phyloP scores from a whole-genome alignment of 257 asterid genomes.

The Nicotiana tomentosiformis region DNA sequence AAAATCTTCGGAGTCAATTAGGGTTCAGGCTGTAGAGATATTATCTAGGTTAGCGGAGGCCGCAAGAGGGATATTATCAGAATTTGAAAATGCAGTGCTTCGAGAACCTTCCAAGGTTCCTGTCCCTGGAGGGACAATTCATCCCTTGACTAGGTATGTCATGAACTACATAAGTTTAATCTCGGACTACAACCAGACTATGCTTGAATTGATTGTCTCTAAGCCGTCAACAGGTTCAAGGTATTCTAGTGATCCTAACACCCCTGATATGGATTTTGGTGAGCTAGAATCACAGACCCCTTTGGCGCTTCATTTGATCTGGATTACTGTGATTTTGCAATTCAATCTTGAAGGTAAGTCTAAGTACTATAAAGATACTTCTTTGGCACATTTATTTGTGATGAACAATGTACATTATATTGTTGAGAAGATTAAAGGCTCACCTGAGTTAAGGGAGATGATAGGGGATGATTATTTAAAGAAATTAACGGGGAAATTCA shows the following conservation, averaged over 20 bases:
- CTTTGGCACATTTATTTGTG: slow-evolving; percentile 79
- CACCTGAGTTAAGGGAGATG: slow-evolving; percentile 80
- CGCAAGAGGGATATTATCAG: slow-evolving; percentile 69
- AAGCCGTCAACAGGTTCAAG: slow-evolving; percentile 66
- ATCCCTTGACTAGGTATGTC: slow-evolving; percentile 88
- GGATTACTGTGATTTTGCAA: slow-evolving; percentile 74
- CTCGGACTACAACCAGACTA: slow-evolving; percentile 63
- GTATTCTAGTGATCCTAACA: slow-evolving; percentile 52
- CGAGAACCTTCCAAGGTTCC: slow-evolving; percentile 69
- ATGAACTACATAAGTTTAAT: slow-evolving; percentile 85
- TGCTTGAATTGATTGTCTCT: slow-evolving; percentile 60
- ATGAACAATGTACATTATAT: slow-evolving; percentile 92
- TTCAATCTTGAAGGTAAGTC: slow-evolving; percentile 76
- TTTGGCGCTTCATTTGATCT: slow-evolving; percentile 69
- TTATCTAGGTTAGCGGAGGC: slow-evolving; percentile 80
- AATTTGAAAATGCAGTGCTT: slow-evolving; percentile 79
- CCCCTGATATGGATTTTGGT: slow-evolving; percentile 68
- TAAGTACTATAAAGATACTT: slow-evolving; percentile 63
- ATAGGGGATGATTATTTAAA: slow-evolving; percentile 65
- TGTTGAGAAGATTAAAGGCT: slow-evolving; percentile 67
- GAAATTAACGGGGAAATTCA: slow-evolving; percentile 51
- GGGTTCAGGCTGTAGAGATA: slow-evolving; percentile 72
- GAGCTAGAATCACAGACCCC: slow-evolving; percentile 59
- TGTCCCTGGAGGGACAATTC: slow-evolving; percentile 91
- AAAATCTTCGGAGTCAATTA: slow-evolving; percentile 57